Evolutionary conservation across 306 rosid genomes (phyloP).

Genomic region (Quercus suber): DNA sequence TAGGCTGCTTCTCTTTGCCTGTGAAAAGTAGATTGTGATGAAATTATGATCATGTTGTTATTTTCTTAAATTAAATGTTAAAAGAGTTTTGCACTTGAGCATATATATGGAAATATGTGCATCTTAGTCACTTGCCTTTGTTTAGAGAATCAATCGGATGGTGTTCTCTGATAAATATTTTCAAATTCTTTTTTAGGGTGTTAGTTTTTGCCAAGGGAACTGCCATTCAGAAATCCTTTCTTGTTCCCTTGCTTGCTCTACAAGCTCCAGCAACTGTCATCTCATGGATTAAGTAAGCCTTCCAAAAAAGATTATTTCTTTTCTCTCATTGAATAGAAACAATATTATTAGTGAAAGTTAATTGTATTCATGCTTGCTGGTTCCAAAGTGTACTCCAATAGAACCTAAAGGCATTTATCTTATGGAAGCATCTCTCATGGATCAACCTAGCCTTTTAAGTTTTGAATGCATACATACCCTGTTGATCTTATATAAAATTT

Average conservation of each 20-base stretch:
- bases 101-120: neutral
- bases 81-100: neutral
- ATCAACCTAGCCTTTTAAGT: neutral
- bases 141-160: neutral
- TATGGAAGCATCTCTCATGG: neutral
- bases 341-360: neutral
- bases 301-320: neutral
- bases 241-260: slow-evolving; percentile 74
- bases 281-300: slow-evolving; percentile 73
- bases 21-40: neutral
- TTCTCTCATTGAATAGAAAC: neutral
- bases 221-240: slow-evolving; percentile 63
- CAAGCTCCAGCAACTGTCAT: slow-evolving; percentile 74
- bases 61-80: neutral
- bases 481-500: slow-evolving; percentile 25
- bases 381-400: slow-evolving; percentile 8
- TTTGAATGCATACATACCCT: neutral
- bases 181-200: slow-evolving; percentile 48
- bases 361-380: neutral
- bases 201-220: slow-evolving; percentile 73
- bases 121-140: neutral
- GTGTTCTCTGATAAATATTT: slow-evolving; percentile 22
- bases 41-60: neutral
- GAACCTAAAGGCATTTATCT: neutral
- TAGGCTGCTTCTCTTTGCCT: neutral